These are phyloP conservation scores for Euphorbia peplus DNA, from an alignment of 345 rosid species.

Conservation along the genomic window DNA sequence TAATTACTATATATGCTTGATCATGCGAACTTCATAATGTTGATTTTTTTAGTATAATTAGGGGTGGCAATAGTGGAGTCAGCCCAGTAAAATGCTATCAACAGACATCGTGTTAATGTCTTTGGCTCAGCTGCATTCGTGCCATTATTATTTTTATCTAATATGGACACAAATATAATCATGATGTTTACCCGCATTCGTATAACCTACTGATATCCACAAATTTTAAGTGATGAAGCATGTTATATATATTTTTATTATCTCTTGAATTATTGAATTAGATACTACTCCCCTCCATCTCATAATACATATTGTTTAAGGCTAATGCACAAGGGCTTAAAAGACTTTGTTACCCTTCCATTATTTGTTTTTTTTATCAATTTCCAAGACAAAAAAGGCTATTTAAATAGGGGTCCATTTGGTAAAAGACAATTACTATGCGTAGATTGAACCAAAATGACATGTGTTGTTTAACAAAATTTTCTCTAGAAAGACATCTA, in stretches of 20 bases:
- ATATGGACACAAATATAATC: background rate
- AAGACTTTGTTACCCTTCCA: no score
- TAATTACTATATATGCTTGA: constrained; percentile 9
- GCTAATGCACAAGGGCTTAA: no score
- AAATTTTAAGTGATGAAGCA: background rate
- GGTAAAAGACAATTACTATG: no score
- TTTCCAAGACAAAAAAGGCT: no score
- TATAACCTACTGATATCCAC: background rate
- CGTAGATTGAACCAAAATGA: no score
- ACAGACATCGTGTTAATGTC: background rate
- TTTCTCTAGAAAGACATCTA: no score
- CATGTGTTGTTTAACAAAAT: no score
- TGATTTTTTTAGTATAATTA: background rate
- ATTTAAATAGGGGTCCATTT: no score
- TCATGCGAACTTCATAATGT: background rate
- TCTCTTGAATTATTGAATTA: no score
- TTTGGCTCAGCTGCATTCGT: background rate
- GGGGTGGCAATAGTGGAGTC: background rate
- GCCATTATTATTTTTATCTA: background rate
- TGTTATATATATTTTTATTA: background rate
- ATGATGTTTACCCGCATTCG: background rate
- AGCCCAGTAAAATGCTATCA: background rate
- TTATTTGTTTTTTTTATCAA: no score
- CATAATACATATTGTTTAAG: no score
- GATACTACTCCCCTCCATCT: no score